Evolutionary conservation across 805 yeast genomes (phyloP).

Genomic region (Candida anglica): DNA sequence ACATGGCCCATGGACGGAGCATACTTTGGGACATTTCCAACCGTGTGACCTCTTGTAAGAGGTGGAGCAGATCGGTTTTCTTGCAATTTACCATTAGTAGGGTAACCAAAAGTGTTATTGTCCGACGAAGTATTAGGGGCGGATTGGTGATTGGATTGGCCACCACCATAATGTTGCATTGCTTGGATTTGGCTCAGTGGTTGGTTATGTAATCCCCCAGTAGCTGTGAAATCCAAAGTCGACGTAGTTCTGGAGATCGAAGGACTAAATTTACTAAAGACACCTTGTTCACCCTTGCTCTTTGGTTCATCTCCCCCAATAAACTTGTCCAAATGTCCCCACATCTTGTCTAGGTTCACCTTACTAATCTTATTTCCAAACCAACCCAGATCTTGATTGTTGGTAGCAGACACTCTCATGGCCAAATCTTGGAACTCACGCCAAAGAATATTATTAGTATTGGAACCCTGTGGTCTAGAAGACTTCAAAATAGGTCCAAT

Average conservation of each 20-base stretch:
- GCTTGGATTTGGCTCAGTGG: too few species aligned
- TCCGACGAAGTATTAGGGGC: constrained; percentile 6
- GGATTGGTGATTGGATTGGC: too few species aligned
- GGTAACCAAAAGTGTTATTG: constrained; percentile 1
- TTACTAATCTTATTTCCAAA: constrained; percentile 52
- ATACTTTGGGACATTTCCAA: background rate
- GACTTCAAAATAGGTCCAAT: constrained; percentile 31
- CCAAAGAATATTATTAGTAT: constrained; percentile 13
- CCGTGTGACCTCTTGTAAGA: background rate
- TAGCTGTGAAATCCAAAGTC: constrained; percentile 29
- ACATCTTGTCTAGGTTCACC: constrained; percentile 72
- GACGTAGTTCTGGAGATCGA: constrained; percentile 55
- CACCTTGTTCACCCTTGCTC: constrained; percentile 42
- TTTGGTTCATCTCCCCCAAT: constrained; percentile 73
- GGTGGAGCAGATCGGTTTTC: constrained; percentile 1
- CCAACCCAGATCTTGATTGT: constrained; percentile 60
- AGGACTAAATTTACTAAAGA: constrained; percentile 71
- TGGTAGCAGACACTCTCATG: constrained; percentile 44
- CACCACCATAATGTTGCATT: too few species aligned
- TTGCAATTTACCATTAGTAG: background rate
- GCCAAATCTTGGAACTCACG: constrained; percentile 34
- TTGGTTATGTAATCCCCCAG: too few species aligned
- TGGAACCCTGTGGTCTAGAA: background rate
- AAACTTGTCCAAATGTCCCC: constrained; percentile 88
- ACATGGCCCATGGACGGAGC: constrained; percentile 1